Evolutionary conservation across 164 flowering plant species (phyloP), one percentile per base, ranked within the genome.

Genomic region (Annona squamosa): DNA sequence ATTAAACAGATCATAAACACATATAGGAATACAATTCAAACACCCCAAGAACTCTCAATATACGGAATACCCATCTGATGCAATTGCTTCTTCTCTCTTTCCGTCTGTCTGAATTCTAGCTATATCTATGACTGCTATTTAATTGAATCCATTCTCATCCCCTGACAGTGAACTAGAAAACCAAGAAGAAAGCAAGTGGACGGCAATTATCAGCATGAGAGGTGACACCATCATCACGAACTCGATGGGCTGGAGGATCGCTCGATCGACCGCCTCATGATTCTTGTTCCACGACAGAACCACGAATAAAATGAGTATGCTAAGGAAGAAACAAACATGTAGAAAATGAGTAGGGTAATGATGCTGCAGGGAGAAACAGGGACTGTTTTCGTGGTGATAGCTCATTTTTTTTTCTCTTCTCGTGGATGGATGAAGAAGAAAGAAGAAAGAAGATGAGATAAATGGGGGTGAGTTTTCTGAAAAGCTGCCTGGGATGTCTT

Each of bases 131-230:
- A 26, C 37, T 26, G 37, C 37, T 26, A 26, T 26, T 26, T 26
- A 26, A 26, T 26, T 26, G 37, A 26, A 26, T 26, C 37, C 37
- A 26, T 26, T 26, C 37, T 26, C 37, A 26, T 52, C 59, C 2
- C 13, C 59, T 5, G 59, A 0, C 0, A 52, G 17, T 10, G 17
- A 52, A 52, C 59, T 52, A 16, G 59, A 52, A 52, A 52, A 5
- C 59, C 59, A 52, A 52, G 67, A 16, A 0, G 72, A 68, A n/a
- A 74, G 76, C 76, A 65, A 74, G n/a, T 68, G 71, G 17, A 74
- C 72, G 7, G 19, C 67, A 4, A 46, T 64, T 7, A 74, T 45
- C n/a, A 74, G 71, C 26, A 74, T 57, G 42, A 74, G 6, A 9
- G 76, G 76, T 44, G 46, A 59, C 10, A 74, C 67, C 59, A 74